A percentile compares a stretch with the other conserved stretches of the same genome.
Conservation (phyloP, 2,329 filamentous ascomycete species). For the Xylariaceae sp. region DNA sequence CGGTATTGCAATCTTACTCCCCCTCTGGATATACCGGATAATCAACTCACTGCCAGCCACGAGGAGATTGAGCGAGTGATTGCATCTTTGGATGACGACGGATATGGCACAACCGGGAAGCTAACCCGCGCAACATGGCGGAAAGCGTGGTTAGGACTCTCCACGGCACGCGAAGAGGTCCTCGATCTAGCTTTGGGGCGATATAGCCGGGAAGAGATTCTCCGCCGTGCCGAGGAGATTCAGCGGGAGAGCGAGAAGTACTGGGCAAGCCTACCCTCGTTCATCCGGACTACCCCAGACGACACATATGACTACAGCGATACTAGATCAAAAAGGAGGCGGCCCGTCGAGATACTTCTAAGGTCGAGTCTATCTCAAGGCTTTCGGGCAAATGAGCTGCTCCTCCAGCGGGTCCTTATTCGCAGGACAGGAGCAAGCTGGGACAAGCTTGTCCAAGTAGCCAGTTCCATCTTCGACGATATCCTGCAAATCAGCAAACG, state of each 20-base stretch:
- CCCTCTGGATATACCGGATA: conserved; percentile 31
- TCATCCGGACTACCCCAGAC: conserved; percentile 24
- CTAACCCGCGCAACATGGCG: conserved; percentile 27
- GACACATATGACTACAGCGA: conserved; percentile 22
- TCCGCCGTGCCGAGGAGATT: conserved; percentile 26
- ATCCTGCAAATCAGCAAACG: conserved; percentile 33
- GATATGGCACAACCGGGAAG: conserved; percentile 27
- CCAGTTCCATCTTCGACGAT: conserved; percentile 32
- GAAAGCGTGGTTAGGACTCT: conserved; percentile 28
- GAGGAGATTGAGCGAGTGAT: conserved; percentile 28
- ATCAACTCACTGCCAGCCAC: conserved; percentile 27
- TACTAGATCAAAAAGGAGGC: conserved; percentile 9
- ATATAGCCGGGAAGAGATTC: conserved; percentile 33
- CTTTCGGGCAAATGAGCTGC: conserved; percentile 31
- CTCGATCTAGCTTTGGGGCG: conserved; percentile 34
- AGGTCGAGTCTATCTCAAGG: conserved; percentile 25
- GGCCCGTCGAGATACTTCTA: conserved; percentile 27
- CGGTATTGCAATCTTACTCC: conserved; percentile 33
- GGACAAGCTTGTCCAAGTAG: conserved; percentile 32
- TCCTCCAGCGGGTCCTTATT: conserved; percentile 35
- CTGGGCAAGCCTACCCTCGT: conserved; percentile 28
- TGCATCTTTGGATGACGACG: conserved; percentile 29
- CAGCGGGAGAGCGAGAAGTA: conserved; percentile 24
- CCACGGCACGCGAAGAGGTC: conserved; percentile 33
- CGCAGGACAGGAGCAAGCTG: conserved; percentile 34